Percentiles rank a stretch among this genome's conserved stretches.
These are phyloP conservation scores for Prunella vulgaris DNA, from an alignment of 257 asterid genomes.

Conservation along the genomic window DNA sequence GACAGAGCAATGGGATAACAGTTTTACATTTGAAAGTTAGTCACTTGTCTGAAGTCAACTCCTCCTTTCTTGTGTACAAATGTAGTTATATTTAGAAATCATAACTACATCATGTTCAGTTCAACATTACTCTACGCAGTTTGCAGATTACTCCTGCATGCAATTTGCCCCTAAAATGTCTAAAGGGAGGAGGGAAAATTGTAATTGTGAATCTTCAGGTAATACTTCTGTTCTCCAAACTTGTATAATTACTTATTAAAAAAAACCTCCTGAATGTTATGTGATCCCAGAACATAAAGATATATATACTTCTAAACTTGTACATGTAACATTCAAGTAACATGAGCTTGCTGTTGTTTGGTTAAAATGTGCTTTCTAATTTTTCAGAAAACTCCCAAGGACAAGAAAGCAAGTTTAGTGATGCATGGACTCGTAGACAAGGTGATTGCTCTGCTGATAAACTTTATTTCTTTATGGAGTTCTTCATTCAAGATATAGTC, in stretches of 20 bases:
- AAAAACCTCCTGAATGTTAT: background rate
- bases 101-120: background rate
- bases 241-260: background rate
- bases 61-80: background rate
- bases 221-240: slow-evolving; percentile 6
- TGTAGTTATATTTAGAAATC: background rate
- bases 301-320: slow-evolving; percentile 9
- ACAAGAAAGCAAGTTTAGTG: slow-evolving; percentile 87
- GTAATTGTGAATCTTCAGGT: slow-evolving; percentile 98
- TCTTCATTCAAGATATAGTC: slow-evolving; percentile 3
- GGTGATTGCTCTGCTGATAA: slow-evolving; percentile 36
- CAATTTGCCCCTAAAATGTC: slow-evolving; percentile 84
- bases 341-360: slow-evolving; percentile 21
- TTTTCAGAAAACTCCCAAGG: slow-evolving; percentile 93
- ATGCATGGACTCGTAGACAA: slow-evolving; percentile 85
- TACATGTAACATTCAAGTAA: background rate
- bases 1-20: background rate
- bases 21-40: background rate
- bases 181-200: slow-evolving; percentile 80
- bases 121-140: slow-evolving; percentile 44
- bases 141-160: slow-evolving; percentile 99
- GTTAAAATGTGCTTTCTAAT: slow-evolving; percentile 8
- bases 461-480: background rate
- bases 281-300: slow-evolving; percentile 8
- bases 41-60: background rate